Conservation (phyloP, 805 yeast genomes). For the Yamadazyma sp. region DNA sequence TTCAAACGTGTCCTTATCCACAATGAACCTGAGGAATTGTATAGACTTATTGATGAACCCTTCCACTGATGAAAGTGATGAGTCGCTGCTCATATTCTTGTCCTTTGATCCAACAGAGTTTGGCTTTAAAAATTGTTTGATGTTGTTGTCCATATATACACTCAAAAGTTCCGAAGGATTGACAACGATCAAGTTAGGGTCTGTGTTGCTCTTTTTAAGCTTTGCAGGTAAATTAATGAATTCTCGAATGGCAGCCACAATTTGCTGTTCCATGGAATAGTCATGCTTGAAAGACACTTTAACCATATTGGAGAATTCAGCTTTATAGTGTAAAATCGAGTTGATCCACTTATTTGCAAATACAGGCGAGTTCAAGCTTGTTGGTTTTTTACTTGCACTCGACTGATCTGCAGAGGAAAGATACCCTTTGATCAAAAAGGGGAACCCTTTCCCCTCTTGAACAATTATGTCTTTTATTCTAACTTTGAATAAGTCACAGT, state of each 20-base stretch:
- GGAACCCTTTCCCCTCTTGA: conserved; percentile 39
- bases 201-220: conserved; percentile 30
- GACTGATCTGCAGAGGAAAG: neutral
- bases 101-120: conserved; percentile 11
- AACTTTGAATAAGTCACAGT: conserved; percentile 47
- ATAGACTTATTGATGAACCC: conserved; percentile 54
- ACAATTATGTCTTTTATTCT: conserved; percentile 49
- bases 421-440: conserved; percentile 21
- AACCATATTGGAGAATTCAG: conserved; percentile 50
- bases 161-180: conserved; percentile 42
- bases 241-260: conserved; percentile 61
- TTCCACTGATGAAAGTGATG: conserved; percentile 20
- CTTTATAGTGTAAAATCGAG: conserved; percentile 51
- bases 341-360: conserved; percentile 72
- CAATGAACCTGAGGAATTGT: conserved; percentile 61
- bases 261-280: conserved; percentile 48
- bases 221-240: conserved; percentile 48
- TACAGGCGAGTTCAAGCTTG: conserved; percentile 34
- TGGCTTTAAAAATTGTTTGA: conserved; percentile 35
- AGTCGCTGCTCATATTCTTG: conserved; percentile 17
- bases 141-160: conserved; percentile 39
- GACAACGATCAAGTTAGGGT: conserved; percentile 19
- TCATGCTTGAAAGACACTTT: conserved; percentile 51
- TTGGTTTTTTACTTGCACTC: conserved; percentile 8
- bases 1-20: conserved; percentile 86